Conservation (phyloP, 2,329 filamentous ascomycete genomes). For the Pezicula neosporulosa region DNA sequence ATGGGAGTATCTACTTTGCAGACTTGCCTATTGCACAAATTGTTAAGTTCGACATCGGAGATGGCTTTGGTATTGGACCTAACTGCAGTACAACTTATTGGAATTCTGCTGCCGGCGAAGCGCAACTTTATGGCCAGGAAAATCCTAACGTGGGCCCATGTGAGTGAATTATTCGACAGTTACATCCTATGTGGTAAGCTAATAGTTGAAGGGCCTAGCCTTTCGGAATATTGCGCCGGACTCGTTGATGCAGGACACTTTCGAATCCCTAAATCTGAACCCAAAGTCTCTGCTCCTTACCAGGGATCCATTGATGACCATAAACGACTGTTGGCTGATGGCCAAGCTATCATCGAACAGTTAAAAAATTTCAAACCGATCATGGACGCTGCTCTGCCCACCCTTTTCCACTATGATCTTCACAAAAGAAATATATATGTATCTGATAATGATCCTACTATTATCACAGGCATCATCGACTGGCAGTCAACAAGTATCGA, state of each 20-base stretch:
- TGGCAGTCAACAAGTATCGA: slow-evolving; percentile 38
- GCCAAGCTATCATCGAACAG: not conserved
- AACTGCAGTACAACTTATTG: not conserved
- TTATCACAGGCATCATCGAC: slow-evolving; percentile 36
- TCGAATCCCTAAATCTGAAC: not conserved
- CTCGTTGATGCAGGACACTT: not conserved
- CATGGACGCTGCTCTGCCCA: slow-evolving; percentile 22
- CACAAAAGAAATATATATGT: slow-evolving; percentile 40
- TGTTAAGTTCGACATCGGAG: not conserved
- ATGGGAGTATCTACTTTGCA: slow-evolving; percentile 31
- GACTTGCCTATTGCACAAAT: not conserved
- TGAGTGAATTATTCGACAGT: not conserved
- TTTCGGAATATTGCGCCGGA: not conserved
- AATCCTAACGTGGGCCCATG: not conserved
- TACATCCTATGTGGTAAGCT: not conserved
- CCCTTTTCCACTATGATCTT: slow-evolving; percentile 36
- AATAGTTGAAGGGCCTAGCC: not conserved
- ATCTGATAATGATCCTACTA: slow-evolving; percentile 32
- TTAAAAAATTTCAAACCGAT: not conserved
- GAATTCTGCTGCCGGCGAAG: not conserved
- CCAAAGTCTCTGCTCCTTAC: not conserved
- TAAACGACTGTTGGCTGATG: not conserved
- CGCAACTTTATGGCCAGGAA: not conserved
- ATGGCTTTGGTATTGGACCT: not conserved
- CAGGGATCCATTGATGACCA: not conserved